Percentiles rank a stretch among this genome's conserved stretches.
These are phyloP conservation scores for Pholiota molesta DNA, from an alignment of 768 basidiomycete species.

Conservation along the genomic window DNA sequence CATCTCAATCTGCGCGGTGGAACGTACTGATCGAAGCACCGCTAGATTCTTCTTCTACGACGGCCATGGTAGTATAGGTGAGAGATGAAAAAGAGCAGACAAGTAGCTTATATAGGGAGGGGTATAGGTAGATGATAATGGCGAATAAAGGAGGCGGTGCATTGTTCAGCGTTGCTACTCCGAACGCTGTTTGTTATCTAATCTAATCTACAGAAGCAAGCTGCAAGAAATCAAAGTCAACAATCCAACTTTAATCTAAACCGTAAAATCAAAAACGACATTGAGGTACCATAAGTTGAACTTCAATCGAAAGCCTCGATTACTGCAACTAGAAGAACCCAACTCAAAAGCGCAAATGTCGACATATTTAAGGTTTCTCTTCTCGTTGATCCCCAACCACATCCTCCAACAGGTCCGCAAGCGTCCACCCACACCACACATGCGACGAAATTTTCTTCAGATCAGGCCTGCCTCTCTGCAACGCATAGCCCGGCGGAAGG, in stretches of 20 bases:
- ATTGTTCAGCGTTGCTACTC: background rate
- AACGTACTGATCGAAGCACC: constrained; percentile 23
- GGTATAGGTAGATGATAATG: background rate
- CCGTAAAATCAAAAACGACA: too few relatives aligned
- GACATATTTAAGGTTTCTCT: background rate
- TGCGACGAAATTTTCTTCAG: constrained; percentile 15
- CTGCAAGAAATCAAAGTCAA: too few relatives aligned
- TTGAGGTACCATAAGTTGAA: too few relatives aligned
- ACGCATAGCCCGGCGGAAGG: constrained; percentile 18
- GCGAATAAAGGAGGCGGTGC: background rate
- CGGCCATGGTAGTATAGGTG: constrained; percentile 8
- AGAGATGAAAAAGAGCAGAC: background rate
- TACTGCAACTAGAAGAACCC: too few relatives aligned
- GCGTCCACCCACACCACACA: constrained; percentile 31
- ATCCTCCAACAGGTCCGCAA: constrained; percentile 27
- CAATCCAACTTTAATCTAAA: too few relatives aligned
- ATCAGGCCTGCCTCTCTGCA: constrained; percentile 11
- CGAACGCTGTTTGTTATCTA: constrained; percentile 5
- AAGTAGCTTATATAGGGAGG: background rate
- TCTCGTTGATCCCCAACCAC: constrained; percentile 15
- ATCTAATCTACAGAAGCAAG: background rate
- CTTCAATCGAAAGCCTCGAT: too few relatives aligned
- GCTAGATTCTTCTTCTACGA: constrained; percentile 7
- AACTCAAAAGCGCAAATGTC: background rate
- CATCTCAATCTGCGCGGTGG: constrained; percentile 1